Evolutionary conservation across 306 rosid genomes (phyloP).

Genomic region (Prunus persica): Prunus_persica_NCBIv2 NC_034010.1:26785001-26785500

Average conservation of each 20-base stretch:
- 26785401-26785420: neutral
- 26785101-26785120: constrained; percentile 16
- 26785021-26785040: constrained; percentile 81
- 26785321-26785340: neutral
- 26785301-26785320: neutral
- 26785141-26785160: neutral
- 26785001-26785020: constrained; percentile 84
- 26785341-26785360: neutral
- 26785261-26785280: neutral
- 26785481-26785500: constrained; percentile 77
- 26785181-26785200: neutral
- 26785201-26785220: neutral
- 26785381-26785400: neutral
- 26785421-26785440: neutral
- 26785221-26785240: neutral
- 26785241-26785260: neutral
- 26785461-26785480: constrained; percentile 5
- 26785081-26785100: constrained; percentile 48
- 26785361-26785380: neutral
- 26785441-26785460: neutral
- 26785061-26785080: constrained; percentile 93
- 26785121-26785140: constrained; percentile 2
- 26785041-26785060: constrained; percentile 73
- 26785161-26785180: neutral
- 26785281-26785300: neutral